Evolutionary conservation across 768 basidiomycete species (phyloP).

Genomic region (Russula griseocarnosa): DNA sequence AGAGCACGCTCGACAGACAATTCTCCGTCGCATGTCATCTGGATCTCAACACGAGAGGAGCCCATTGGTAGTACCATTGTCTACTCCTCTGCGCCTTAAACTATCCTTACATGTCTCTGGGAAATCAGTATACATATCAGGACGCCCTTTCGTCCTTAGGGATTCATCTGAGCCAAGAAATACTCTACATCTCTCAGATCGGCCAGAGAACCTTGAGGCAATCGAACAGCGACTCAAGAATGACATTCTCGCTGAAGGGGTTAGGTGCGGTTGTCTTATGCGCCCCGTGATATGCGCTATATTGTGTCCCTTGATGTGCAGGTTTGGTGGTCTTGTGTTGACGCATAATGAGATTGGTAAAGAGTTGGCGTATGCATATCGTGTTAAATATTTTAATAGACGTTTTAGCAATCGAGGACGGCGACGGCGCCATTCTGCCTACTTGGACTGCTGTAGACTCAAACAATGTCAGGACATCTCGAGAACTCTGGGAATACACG

Average conservation of each 20-base stretch:
- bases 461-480: slow-evolving; percentile 77
- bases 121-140: slow-evolving; percentile 73
- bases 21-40: slow-evolving; percentile 74
- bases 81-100: neutral
- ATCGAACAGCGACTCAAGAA: slow-evolving; percentile 86
- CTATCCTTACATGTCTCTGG: slow-evolving; percentile 19
- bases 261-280: slow-evolving; percentile 44
- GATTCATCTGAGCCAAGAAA: slow-evolving; percentile 81
- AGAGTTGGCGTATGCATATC: slow-evolving; percentile 25
- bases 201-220: slow-evolving; percentile 92
- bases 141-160: slow-evolving; percentile 87
- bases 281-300: neutral
- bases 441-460: slow-evolving; percentile 92
- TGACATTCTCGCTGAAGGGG: slow-evolving; percentile 85
- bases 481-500: slow-evolving; percentile 81
- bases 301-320: slow-evolving; percentile 32
- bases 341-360: slow-evolving; percentile 90
- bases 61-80: slow-evolving; percentile 63
- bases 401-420: slow-evolving; percentile 47
- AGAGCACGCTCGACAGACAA: slow-evolving; percentile 62
- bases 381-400: neutral
- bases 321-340: slow-evolving; percentile 85
- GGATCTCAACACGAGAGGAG: slow-evolving; percentile 97
- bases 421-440: slow-evolving; percentile 78
- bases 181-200: slow-evolving; percentile 77